Percentiles rank a stretch among this genome's conserved stretches.
Evolutionary conservation across 148 eudicot species (phyloP).

Genomic region (Chenopodium formosanum): DNA sequence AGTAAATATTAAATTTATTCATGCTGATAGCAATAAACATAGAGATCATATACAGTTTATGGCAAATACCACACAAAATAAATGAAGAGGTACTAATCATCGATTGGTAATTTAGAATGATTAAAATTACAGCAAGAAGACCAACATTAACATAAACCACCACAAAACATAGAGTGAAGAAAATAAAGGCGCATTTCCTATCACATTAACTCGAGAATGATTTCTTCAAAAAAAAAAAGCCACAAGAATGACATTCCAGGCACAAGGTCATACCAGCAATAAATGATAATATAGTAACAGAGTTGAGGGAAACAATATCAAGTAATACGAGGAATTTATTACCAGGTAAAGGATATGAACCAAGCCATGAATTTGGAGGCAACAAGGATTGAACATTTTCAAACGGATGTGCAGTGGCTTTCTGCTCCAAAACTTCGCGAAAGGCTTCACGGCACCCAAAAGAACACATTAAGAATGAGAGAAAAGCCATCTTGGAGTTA

Average conservation of each 20-base stretch:
- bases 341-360: constrained; percentile 86
- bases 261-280: background rate
- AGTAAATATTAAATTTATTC: background rate
- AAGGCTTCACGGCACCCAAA: constrained; percentile 53
- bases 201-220: background rate
- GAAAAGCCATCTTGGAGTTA: background rate
- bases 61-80: background rate
- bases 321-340: constrained; percentile 7
- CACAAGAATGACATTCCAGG: background rate
- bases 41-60: background rate
- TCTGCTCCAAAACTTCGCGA: constrained; percentile 80
- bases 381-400: constrained; percentile 91
- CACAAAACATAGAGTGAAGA: background rate
- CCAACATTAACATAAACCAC: background rate
- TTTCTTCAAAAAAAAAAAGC: too few species aligned
- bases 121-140: background rate
- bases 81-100: background rate
- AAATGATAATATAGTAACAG: background rate
- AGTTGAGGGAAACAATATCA: background rate
- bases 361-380: constrained; percentile 95
- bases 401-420: constrained; percentile 91
- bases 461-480: background rate
- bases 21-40: too few species aligned
- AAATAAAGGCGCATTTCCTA: background rate
- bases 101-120: background rate